phyloP scores from a whole-genome alignment of 2,329 filamentous ascomycete species.

The Tolypocladium cylindrosporum region DNA sequence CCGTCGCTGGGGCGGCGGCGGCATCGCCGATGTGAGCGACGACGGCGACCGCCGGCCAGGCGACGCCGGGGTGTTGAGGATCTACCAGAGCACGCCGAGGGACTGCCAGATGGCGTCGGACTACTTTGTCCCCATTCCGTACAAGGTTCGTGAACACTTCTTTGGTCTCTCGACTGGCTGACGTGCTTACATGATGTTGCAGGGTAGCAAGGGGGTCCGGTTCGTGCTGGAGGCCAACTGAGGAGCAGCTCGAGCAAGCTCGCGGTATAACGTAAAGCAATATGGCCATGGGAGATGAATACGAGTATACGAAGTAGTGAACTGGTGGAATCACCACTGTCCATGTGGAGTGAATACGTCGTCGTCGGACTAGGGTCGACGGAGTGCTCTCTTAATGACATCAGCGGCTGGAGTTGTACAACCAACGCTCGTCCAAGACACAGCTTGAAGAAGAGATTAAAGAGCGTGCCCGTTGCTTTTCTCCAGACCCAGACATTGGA shows the following conservation, averaged over 20 bases:
- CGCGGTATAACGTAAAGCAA: too few relatives aligned
- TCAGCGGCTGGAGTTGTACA: neutral
- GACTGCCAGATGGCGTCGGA: constrained; percentile 27
- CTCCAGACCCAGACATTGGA: neutral
- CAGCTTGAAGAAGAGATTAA: neutral
- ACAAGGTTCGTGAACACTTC: constrained; percentile 16
- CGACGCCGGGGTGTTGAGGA: constrained; percentile 22
- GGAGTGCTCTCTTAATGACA: neutral
- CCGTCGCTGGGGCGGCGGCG: constrained; percentile 24
- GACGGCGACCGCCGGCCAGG: constrained; percentile 21
- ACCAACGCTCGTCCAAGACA: neutral
- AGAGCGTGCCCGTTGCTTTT: too few relatives aligned
- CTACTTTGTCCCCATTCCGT: constrained; percentile 28
- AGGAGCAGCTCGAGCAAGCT: neutral
- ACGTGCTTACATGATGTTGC: neutral
- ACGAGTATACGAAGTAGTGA: too few relatives aligned
- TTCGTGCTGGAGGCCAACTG: constrained; percentile 18
- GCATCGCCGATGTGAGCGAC: constrained; percentile 16
- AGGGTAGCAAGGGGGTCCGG: constrained; percentile 23
- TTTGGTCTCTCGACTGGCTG: neutral
- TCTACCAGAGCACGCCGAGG: constrained; percentile 23
- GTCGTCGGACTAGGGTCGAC: neutral
- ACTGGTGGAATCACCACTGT: too few relatives aligned
- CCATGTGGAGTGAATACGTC: too few relatives aligned
- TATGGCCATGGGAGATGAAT: too few relatives aligned